Percentiles rank a stretch among this genome's conserved stretches.
These are phyloP conservation scores for Beauveria sp. DNA, from an alignment of 2,329 filamentous ascomycete genomes.

Conservation along the genomic window DNA sequence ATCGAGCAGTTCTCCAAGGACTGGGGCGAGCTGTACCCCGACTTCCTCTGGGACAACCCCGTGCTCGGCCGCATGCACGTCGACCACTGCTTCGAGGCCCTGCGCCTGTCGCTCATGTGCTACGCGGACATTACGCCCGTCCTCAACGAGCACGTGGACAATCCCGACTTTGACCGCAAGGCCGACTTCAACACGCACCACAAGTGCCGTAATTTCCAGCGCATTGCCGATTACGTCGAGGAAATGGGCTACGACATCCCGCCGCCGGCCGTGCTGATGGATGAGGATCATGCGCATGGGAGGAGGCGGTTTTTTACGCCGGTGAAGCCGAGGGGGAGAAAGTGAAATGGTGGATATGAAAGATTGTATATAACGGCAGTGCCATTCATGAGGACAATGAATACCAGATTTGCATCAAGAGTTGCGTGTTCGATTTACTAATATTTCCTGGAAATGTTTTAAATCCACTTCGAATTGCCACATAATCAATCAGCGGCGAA, in stretches of 20 bases:
- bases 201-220: slow-evolving; percentile 11
- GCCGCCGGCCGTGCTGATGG: neutral
- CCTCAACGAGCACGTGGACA: slow-evolving; percentile 3
- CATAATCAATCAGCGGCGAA: neutral
- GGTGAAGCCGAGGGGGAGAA: neutral
- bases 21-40: slow-evolving; percentile 10
- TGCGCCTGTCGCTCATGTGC: slow-evolving; percentile 17
- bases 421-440: neutral
- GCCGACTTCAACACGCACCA: slow-evolving; percentile 12
- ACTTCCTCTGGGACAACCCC: slow-evolving; percentile 3
- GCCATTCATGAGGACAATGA: neutral
- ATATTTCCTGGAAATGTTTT: neutral
- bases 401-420: neutral
- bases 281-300: neutral
- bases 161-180: slow-evolving; percentile 8
- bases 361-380: neutral
- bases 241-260: slow-evolving; percentile 7
- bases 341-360: neutral
- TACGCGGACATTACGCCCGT: slow-evolving; percentile 12
- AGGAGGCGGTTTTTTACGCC: slow-evolving; percentile 3
- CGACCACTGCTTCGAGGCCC: slow-evolving; percentile 25
- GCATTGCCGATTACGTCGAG: slow-evolving; percentile 10
- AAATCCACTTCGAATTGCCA: too few species aligned
- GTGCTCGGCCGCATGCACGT: slow-evolving; percentile 14
- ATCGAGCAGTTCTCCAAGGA: slow-evolving; percentile 6